A percentile compares a stretch with the other conserved stretches of the same genome.
phyloP scores from a whole-genome alignment of 2,329 filamentous ascomycete genomes.

The Colletotrichum plurivorum region DNA sequence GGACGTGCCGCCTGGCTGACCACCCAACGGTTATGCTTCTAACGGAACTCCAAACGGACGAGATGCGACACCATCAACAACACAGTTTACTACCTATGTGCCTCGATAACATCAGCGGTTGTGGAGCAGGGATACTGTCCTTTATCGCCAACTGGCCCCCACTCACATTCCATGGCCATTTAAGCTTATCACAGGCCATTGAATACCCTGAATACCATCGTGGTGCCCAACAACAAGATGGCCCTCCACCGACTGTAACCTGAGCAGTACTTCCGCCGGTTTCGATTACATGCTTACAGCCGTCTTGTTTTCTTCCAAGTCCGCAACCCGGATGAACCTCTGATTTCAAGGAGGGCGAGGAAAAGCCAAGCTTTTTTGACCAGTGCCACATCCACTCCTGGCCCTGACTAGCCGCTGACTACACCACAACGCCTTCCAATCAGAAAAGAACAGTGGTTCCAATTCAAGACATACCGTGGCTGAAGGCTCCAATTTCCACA shows the following conservation, averaged over 20 bases:
- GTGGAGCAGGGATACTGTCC: background rate
- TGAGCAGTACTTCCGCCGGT: background rate
- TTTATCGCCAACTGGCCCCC: slow-evolving; percentile 11
- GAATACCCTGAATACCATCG: background rate
- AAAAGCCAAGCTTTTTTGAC: slow-evolving; percentile 33
- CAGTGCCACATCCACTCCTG: slow-evolving; percentile 10
- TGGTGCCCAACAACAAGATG: background rate
- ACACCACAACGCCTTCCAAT: slow-evolving; percentile 5
- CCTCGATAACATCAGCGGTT: background rate
- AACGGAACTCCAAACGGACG: background rate
- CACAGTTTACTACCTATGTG: background rate
- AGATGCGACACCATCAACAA: background rate
- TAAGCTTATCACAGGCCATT: slow-evolving; percentile 33
- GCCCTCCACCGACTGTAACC: slow-evolving; percentile 3
- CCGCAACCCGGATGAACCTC: background rate
- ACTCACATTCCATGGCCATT: background rate
- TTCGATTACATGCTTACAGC: slow-evolving; percentile 10
- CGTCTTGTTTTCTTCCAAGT: background rate
- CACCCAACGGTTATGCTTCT: slow-evolving; percentile 14
- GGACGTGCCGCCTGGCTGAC: slow-evolving; percentile 5
- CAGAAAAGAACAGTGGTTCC: background rate
- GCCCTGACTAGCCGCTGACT: background rate
- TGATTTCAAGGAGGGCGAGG: background rate
- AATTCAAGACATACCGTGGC: slow-evolving; percentile 19
- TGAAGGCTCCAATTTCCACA: slow-evolving; percentile 25